Base-by-base conservation (phyloP, 2,329 filamentous ascomycete species). In the Acarospora socialis region DNA sequence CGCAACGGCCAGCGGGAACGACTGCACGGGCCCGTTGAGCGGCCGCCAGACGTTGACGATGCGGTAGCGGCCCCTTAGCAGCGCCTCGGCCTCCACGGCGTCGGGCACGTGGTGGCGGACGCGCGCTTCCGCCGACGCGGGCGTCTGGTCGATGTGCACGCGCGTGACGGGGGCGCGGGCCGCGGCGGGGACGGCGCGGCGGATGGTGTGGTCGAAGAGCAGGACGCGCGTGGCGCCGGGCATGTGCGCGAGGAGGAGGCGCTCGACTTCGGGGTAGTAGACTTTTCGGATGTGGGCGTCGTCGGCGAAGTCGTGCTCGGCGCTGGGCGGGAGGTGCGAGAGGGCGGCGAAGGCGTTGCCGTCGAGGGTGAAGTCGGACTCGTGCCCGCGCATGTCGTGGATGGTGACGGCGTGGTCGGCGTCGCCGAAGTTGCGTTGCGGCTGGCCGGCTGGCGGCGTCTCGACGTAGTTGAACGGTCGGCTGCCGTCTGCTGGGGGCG, bases 41-140 rank as follows among this genome's bases (percentile, higher is more conserved):
- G 75, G 74, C 0, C 80, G 67, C 84, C 84, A 93, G 28, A 93
- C 77, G 44, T 92, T 93, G 52, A 93, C 71, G 47, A 93, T 81
- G 38, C 83, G 70, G 54, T 82, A 84, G 2, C 83, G 73, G 3
- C 68, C 71, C 36, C 64, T 51, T 1, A 87, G 66, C 0, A 87
- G 60, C 34, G 55, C 48, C 3, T 77, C 73, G 0, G 81, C 79
- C 39, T 84, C 78, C 7, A 67, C 66, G 1, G 53, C 30, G n/a
- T 55, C 57, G 2, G 69, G 57, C 33, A 82, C 61, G 52, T 86
- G 81, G 2, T 67, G 59, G 9, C 60, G 60, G 2, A 92, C 78
- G 28, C 83, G 77, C 50, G 70, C 63, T 7, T 58, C 65, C 0
- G 79, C 74, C 0, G 79, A 77, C 10, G 53, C 53, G 5, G 68